Percentiles rank a stretch among this genome's conserved stretches.
phyloP scores from a whole-genome alignment of 164 flowering plant species.

The Nymphaea colorata region DNA sequence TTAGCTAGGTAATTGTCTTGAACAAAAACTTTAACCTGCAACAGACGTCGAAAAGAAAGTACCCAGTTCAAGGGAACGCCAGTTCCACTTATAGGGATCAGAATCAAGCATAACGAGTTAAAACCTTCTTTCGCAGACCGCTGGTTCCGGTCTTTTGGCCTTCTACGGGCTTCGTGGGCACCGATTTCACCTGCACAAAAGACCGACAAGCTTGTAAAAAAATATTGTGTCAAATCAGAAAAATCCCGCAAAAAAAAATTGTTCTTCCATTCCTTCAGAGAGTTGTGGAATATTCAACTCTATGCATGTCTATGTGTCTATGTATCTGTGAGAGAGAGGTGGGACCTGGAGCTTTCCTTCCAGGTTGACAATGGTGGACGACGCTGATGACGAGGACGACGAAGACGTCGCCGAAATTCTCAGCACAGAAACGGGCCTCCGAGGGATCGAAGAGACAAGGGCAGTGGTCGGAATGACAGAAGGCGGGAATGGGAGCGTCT shows the following conservation, averaged over 20 bases:
- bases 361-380: constrained; percentile 28
- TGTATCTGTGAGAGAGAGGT: constrained; percentile 1
- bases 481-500: constrained; percentile 6
- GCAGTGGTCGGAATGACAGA: neutral
- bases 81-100: neutral
- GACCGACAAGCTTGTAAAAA: neutral
- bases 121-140: constrained; percentile 86
- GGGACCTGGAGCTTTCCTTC: constrained; percentile 44
- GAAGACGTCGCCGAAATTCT: constrained; percentile 25
- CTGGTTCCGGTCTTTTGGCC: constrained; percentile 98
- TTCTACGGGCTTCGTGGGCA: constrained; percentile 82
- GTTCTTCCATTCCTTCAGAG: neutral
- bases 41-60: neutral
- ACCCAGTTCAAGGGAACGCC: constrained; percentile 2
- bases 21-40: constrained; percentile 84
- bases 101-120: neutral
- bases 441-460: neutral
- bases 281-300: no score
- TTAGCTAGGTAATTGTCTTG: constrained; percentile 90
- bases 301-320: no score
- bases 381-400: constrained; percentile 8
- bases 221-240: constrained; percentile 3
- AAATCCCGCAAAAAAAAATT: neutral
- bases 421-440: constrained; percentile 6
- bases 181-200: constrained; percentile 34